These are phyloP conservation scores for Cucurbita maxima DNA, from an alignment of 306 rosid genomes.

Conservation along the genomic window DNA sequence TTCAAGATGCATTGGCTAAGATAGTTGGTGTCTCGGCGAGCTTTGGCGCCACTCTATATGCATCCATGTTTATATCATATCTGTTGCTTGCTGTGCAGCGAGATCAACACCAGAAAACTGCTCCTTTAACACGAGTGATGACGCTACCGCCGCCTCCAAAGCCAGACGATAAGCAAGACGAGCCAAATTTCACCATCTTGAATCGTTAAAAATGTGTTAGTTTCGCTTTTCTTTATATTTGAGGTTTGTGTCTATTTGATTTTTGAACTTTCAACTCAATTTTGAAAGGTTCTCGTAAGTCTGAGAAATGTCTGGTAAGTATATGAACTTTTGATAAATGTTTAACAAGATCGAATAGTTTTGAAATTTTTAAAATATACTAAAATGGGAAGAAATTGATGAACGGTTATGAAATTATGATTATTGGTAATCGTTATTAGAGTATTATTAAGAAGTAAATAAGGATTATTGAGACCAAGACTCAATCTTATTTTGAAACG, in stretches of 20 bases:
- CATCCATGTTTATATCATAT: neutral
- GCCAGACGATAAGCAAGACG: constrained; percentile 32
- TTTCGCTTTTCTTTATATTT: neutral
- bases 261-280: no score
- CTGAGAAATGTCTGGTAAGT: no score
- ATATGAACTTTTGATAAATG: no score
- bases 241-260: no score
- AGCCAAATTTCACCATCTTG: constrained; percentile 37
- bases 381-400: neutral
- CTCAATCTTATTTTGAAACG: neutral
- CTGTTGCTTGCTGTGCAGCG: no score
- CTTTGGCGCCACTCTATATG: constrained; percentile 48
- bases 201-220: neutral
- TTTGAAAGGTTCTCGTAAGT: no score
- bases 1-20: constrained; percentile 28
- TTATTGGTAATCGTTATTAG: neutral
- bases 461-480: neutral
- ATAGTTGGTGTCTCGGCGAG: constrained; percentile 18
- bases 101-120: neutral
- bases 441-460: neutral
- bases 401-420: neutral
- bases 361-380: no score
- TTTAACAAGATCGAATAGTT: no score
- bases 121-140: constrained; percentile 19
- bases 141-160: constrained; percentile 40